Evolutionary conservation across 2,329 filamentous ascomycete species (phyloP).

Genomic region (Trichoderma harzianum): DNA sequence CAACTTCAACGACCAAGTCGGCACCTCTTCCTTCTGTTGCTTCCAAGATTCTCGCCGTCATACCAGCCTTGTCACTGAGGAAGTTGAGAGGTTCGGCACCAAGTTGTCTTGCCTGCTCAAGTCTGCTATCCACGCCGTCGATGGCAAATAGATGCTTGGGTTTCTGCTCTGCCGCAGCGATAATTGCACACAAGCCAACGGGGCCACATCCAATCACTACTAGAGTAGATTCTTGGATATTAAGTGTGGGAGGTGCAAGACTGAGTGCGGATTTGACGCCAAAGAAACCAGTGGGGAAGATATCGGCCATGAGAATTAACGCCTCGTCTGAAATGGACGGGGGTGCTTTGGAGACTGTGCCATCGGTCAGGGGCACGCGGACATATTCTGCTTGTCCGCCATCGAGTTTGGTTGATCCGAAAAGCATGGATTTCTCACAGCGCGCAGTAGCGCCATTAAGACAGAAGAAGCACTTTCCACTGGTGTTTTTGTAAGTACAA

Average conservation of each 20-base stretch:
- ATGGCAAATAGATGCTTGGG: slow-evolving; percentile 76
- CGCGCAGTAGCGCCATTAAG: slow-evolving; percentile 71
- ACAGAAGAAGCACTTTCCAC: slow-evolving; percentile 79
- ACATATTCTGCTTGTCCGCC: slow-evolving; percentile 82
- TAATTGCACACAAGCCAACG: slow-evolving; percentile 78
- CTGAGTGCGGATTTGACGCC: slow-evolving; percentile 76
- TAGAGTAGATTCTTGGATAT: slow-evolving; percentile 56
- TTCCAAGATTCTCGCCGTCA: slow-evolving; percentile 67
- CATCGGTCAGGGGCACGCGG: slow-evolving; percentile 75
- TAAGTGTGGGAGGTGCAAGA: slow-evolving; percentile 43
- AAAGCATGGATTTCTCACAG: slow-evolving; percentile 66
- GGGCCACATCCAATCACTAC: slow-evolving; percentile 83
- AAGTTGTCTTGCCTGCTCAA: slow-evolving; percentile 68
- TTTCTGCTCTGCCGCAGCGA: slow-evolving; percentile 71
- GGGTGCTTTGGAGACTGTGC: slow-evolving; percentile 70
- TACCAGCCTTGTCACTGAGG: slow-evolving; percentile 58
- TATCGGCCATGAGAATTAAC: slow-evolving; percentile 86
- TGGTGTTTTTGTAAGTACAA: slow-evolving; percentile 8
- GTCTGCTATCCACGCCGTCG: slow-evolving; percentile 70
- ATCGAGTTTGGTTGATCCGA: slow-evolving; percentile 67
- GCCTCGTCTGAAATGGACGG: slow-evolving; percentile 67
- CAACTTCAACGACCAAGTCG: slow-evolving; percentile 79
- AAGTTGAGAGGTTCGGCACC: slow-evolving; percentile 86
- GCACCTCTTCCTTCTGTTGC: slow-evolving; percentile 77
- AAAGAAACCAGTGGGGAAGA: slow-evolving; percentile 85